Evolutionary conservation across 2,329 filamentous ascomycete genomes (phyloP).

Genomic region (Fusarium gaditjirri): DNA sequence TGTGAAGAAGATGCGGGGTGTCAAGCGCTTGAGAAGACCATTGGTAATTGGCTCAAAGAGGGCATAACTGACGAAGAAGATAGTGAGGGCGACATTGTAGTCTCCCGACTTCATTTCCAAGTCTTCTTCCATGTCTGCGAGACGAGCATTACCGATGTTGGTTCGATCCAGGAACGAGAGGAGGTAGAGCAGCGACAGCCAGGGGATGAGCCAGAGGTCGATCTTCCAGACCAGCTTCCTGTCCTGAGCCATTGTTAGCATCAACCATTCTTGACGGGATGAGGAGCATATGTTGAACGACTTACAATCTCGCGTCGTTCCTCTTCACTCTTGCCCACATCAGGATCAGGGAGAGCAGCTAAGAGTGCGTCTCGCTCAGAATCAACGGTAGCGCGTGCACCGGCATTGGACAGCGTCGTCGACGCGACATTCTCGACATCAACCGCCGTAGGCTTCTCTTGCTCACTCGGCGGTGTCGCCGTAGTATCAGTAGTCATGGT

Average conservation of each 20-base stretch:
- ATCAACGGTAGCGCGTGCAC: slow-evolving; percentile 24
- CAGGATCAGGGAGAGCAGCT: slow-evolving; percentile 51
- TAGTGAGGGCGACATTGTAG: slow-evolving; percentile 67
- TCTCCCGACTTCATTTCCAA: slow-evolving; percentile 47
- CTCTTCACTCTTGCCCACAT: slow-evolving; percentile 69
- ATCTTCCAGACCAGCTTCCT: slow-evolving; percentile 66
- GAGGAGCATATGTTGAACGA: slow-evolving; percentile 41
- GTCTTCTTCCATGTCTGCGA: slow-evolving; percentile 34
- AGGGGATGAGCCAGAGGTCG: slow-evolving; percentile 67
- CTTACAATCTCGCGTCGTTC: slow-evolving; percentile 69
- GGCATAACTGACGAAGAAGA: slow-evolving; percentile 78
- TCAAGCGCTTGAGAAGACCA: slow-evolving; percentile 70
- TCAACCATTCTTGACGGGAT: fast-evolving
- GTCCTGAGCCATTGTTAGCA: slow-evolving; percentile 44
- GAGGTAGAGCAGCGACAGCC: slow-evolving; percentile 66
- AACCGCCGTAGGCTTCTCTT: slow-evolving; percentile 23
- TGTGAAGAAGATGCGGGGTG: slow-evolving; percentile 71
- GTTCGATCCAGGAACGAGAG: slow-evolving; percentile 58
- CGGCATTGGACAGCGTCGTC: neutral
- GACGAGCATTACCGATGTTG: slow-evolving; percentile 62
- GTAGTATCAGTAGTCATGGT: slow-evolving; percentile 33
- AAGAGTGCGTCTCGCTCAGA: slow-evolving; percentile 45
- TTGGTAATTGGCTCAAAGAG: slow-evolving; percentile 74
- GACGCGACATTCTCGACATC: slow-evolving; percentile 29
- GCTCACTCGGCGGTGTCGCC: slow-evolving; percentile 24